phyloP scores from a whole-genome alignment of 495 filamentous ascomycete genomes.

The Penicillium flavigenum region DNA sequence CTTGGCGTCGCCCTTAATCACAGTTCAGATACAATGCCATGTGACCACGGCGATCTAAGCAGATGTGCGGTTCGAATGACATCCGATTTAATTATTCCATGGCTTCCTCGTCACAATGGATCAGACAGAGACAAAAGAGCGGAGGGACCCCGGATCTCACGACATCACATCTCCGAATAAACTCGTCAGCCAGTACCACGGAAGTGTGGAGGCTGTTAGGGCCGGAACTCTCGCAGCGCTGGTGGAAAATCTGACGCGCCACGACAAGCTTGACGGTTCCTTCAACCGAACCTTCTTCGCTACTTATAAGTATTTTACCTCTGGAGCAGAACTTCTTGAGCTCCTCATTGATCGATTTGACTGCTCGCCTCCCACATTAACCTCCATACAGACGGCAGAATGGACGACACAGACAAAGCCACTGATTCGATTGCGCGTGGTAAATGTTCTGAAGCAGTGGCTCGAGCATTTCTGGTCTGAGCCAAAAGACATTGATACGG shows the following conservation, averaged over 20 bases:
- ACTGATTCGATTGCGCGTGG: constrained; percentile 78
- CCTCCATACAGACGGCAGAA: constrained; percentile 58
- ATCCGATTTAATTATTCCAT: background rate
- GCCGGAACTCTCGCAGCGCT: constrained; percentile 79
- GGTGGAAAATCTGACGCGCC: constrained; percentile 86
- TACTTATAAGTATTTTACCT: constrained; percentile 86
- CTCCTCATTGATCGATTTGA: constrained; percentile 78
- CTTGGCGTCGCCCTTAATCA: background rate
- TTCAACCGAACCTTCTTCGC: constrained; percentile 93
- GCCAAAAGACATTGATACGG: constrained; percentile 67
- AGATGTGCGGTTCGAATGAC: background rate
- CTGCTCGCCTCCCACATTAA: constrained; percentile 70
- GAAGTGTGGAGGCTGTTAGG: constrained; percentile 61
- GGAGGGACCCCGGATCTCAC: constrained; percentile 8
- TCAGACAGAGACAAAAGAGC: background rate
- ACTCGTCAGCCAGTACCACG: constrained; percentile 68
- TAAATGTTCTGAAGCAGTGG: constrained; percentile 93
- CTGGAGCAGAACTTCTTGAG: constrained; percentile 77
- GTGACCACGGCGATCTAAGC: background rate
- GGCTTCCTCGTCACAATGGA: background rate
- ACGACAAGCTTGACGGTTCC: constrained; percentile 80
- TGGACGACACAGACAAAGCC: constrained; percentile 86
- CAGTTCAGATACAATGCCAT: background rate
- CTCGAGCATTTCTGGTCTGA: constrained; percentile 95
- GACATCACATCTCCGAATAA: constrained; percentile 40